Evolutionary conservation across 768 basidiomycete species (phyloP).

Genomic region (Pisolithus albus): DNA sequence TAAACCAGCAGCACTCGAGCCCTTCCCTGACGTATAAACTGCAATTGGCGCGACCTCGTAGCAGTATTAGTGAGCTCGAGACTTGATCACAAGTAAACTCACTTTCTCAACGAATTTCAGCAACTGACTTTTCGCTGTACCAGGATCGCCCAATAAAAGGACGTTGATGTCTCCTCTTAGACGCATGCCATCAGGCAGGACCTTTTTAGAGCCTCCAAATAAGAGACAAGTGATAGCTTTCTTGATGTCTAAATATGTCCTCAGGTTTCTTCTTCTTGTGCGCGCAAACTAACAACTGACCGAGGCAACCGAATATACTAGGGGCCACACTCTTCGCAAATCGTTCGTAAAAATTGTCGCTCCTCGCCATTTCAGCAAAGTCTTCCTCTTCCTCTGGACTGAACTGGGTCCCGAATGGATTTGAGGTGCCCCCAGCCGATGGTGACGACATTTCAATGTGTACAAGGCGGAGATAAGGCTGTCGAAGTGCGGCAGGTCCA

Average conservation of each 20-base stretch:
- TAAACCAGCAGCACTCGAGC: slow-evolving; percentile 95
- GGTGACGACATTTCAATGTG: slow-evolving; percentile 88
- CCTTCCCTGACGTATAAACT: slow-evolving; percentile 98
- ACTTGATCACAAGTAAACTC: background rate
- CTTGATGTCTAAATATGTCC: slow-evolving; percentile 74
- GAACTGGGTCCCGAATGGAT: slow-evolving; percentile 85
- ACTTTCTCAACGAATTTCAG: slow-evolving; percentile 99
- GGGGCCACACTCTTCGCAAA: slow-evolving; percentile 94
- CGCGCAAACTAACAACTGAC: slow-evolving; percentile 34
- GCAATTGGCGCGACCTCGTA: slow-evolving; percentile 89
- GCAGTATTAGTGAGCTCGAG: background rate
- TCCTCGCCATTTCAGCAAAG: slow-evolving; percentile 84
- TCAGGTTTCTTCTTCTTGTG: slow-evolving; percentile 4
- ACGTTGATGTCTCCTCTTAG: slow-evolving; percentile 98
- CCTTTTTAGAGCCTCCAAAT: slow-evolving; percentile 95
- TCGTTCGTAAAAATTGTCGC: slow-evolving; percentile 84
- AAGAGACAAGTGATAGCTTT: slow-evolving; percentile 95
- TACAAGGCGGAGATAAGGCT: slow-evolving; percentile 88
- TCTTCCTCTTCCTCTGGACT: slow-evolving; percentile 97
- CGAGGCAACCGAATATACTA: slow-evolving; percentile 92
- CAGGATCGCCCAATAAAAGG: slow-evolving; percentile 91
- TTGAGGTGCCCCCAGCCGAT: slow-evolving; percentile 63
- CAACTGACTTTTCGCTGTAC: slow-evolving; percentile 96
- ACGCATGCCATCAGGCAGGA: slow-evolving; percentile 95
- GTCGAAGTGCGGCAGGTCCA: slow-evolving; percentile 83